These are phyloP conservation scores for Fremontodendron californicum DNA, from an alignment of 345 rosid genomes.

Conservation along the genomic window DNA sequence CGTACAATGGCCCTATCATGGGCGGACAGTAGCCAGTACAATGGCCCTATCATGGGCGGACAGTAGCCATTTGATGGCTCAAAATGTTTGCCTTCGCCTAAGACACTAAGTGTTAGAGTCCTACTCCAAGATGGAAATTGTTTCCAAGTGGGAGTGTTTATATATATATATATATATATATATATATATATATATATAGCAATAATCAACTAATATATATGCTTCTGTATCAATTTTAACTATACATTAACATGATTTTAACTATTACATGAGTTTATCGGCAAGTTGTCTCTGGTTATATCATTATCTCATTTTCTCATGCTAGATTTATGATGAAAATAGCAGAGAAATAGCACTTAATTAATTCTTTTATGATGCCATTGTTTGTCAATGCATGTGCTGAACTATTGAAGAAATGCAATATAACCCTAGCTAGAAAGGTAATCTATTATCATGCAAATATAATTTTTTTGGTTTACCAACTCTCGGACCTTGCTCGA, in stretches of 20 bases:
- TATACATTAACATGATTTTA: not conserved
- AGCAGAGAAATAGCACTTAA: not conserved
- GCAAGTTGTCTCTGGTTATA: conserved; percentile 65
- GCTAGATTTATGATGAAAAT: conserved; percentile 51
- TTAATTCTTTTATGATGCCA: not conserved
- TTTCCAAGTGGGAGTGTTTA: too few species aligned
- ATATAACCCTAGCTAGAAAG: not conserved
- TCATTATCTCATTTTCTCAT: conserved; percentile 48
- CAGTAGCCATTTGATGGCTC: too few species aligned
- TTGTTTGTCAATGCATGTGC: not conserved
- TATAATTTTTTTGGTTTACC: too few species aligned
- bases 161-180: too few species aligned
- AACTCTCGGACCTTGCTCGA: too few species aligned
- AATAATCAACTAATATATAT: not conserved
- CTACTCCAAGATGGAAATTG: too few species aligned
- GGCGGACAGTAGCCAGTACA: too few species aligned
- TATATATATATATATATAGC: not conserved
- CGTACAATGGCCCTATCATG: too few species aligned
- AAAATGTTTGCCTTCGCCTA: too few species aligned
- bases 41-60: too few species aligned
- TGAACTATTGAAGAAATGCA: not conserved
- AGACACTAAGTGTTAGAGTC: too few species aligned
- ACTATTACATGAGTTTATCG: conserved; percentile 21
- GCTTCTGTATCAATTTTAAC: not conserved
- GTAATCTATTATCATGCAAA: not conserved